Evolutionary conservation across 768 basidiomycete genomes (phyloP).

Genomic region (Rubroboletus satanas): DNA sequence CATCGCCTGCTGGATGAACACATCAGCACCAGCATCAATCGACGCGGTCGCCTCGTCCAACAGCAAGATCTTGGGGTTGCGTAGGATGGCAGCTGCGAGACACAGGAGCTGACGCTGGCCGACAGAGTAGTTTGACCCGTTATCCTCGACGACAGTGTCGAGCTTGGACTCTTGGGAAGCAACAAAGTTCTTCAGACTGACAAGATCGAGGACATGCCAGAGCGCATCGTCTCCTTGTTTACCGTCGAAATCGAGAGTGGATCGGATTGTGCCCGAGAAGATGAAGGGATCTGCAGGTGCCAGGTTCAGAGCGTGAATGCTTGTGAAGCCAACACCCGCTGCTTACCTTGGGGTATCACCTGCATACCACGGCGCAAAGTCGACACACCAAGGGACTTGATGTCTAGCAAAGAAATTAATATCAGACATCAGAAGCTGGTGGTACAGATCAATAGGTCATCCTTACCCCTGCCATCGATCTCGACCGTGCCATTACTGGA

Average conservation of each 20-base stretch:
- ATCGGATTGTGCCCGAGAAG: constrained; percentile 31
- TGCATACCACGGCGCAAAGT: constrained; percentile 29
- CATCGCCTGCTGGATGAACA: constrained; percentile 51
- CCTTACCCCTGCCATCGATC: constrained; percentile 59
- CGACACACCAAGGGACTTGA: constrained; percentile 65
- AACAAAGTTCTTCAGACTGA: constrained; percentile 60
- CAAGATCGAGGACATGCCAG: constrained; percentile 42
- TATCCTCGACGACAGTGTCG: constrained; percentile 73
- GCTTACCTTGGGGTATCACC: constrained; percentile 29
- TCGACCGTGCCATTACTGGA: constrained; percentile 68
- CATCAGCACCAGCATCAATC: constrained; percentile 81
- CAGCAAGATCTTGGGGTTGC: constrained; percentile 30
- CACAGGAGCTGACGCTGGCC: constrained; percentile 89
- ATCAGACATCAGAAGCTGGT: constrained; percentile 64
- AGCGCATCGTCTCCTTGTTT: constrained; percentile 22
- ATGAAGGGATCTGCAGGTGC: constrained; percentile 26
- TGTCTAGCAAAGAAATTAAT: constrained; percentile 58
- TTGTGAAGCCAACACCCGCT: not conserved
- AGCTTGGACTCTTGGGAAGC: constrained; percentile 70
- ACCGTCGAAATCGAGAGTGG: constrained; percentile 26
- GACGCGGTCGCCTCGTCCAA: constrained; percentile 47
- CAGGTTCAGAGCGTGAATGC: not conserved
- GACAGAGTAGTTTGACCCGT: constrained; percentile 77
- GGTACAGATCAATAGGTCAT: constrained; percentile 34
- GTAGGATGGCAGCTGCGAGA: constrained; percentile 33